phyloP scores from a whole-genome alignment of 257 asterid species.

The Capsicum rhomboideum region DNA sequence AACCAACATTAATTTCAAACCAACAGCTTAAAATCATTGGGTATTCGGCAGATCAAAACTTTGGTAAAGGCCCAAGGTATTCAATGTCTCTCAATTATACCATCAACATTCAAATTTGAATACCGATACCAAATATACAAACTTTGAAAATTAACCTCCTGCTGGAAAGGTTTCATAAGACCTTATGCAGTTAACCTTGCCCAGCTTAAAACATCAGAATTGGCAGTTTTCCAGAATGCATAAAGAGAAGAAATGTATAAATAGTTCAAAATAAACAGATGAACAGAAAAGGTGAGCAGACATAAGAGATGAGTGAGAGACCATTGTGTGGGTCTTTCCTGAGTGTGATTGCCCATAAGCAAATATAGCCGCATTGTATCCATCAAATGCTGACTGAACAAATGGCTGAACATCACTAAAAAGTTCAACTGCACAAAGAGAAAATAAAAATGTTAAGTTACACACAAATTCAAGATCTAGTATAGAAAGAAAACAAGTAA shows the following conservation, averaged over 20 bases:
- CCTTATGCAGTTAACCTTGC: not conserved
- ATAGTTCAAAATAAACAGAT: not conserved
- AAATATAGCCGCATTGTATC: conserved; percentile 76
- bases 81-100: not conserved
- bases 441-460: conserved; percentile 20
- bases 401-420: conserved; percentile 91
- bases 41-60: not conserved
- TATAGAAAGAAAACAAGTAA: conserved; percentile 5
- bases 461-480: conserved; percentile 7
- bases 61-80: not conserved
- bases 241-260: not conserved
- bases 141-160: not conserved
- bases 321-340: conserved; percentile 95
- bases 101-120: not conserved
- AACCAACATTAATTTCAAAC: not conserved
- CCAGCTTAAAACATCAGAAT: not conserved
- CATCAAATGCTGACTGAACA: conserved; percentile 99
- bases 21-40: not conserved
- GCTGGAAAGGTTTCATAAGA: not conserved
- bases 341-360: conserved; percentile 85
- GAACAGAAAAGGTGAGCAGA: not conserved
- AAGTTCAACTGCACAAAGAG: conserved; percentile 71
- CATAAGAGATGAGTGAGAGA: conserved; percentile 35
- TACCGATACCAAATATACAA: not conserved
- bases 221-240: not conserved